phyloP scores from a whole-genome alignment of 495 filamentous ascomycete genomes.

The Chlorociboria aeruginascens region DNA sequence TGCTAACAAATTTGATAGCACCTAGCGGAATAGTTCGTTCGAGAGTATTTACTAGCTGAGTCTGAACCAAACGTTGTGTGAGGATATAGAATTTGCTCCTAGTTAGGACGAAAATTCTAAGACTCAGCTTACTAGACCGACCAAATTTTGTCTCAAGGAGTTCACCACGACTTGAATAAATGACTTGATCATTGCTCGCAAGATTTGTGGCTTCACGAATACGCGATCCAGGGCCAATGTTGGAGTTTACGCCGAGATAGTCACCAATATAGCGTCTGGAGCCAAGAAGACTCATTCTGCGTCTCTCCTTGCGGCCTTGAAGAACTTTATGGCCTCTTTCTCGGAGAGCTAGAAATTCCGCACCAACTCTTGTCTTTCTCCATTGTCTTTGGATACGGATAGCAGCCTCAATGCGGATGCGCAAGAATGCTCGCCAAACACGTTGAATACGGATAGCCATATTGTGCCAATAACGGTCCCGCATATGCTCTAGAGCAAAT shows the following conservation, averaged over 20 bases:
- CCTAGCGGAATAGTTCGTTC: conserved; percentile 76
- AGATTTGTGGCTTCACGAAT: conserved; percentile 58
- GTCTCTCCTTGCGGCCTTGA: conserved; percentile 75
- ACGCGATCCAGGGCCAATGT: conserved; percentile 68
- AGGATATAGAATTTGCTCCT: conserved; percentile 78
- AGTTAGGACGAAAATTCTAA: conserved; percentile 77
- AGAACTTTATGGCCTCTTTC: conserved; percentile 85
- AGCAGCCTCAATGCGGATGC: conserved; percentile 85
- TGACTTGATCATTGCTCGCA: conserved; percentile 51
- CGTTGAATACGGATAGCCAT: conserved; percentile 98
- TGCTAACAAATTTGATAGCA: conserved; percentile 73
- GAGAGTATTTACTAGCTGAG: conserved; percentile 64
- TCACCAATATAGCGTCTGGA: conserved; percentile 90
- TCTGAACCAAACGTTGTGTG: conserved; percentile 69
- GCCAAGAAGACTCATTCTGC: conserved; percentile 81
- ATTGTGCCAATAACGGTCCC: conserved; percentile 97
- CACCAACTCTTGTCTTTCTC: conserved; percentile 78
- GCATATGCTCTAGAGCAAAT: conserved; percentile 95
- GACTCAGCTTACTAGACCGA: conserved; percentile 83
- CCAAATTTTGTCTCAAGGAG: conserved; percentile 87
- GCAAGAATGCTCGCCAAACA: conserved; percentile 91
- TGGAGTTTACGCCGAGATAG: conserved; percentile 79
- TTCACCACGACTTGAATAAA: conserved; percentile 88
- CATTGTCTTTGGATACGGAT: conserved; percentile 92
- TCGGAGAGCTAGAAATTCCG: conserved; percentile 75